Conservation (phyloP, 306 rosid species). For the Corylus heterophylla region DNA sequence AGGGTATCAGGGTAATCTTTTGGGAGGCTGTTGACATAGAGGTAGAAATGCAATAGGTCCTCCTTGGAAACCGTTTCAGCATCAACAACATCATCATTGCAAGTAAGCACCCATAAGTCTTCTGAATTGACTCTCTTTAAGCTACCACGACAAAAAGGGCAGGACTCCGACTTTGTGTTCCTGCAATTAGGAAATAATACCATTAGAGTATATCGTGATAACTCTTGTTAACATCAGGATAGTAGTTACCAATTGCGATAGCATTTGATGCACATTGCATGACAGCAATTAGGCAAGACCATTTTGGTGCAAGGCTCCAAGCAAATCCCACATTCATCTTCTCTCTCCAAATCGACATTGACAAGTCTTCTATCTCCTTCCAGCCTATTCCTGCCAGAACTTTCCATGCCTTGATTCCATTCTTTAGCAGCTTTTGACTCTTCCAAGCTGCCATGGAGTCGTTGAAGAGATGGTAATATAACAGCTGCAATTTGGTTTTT, state of each 20-base stretch:
- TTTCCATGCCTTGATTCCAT: constrained; percentile 44
- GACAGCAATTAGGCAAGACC: constrained; percentile 95
- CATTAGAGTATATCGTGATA: constrained; percentile 13
- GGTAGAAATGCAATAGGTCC: constrained; percentile 79
- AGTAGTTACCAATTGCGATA: constrained; percentile 86
- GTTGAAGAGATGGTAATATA: constrained; percentile 89
- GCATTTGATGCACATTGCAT: constrained; percentile 97
- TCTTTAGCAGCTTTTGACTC: constrained; percentile 49
- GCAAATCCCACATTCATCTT: constrained; percentile 97
- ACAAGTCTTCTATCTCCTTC: constrained; percentile 50
- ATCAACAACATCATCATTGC: constrained; percentile 87
- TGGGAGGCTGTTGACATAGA: constrained; percentile 82
- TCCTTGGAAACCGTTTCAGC: constrained; percentile 78
- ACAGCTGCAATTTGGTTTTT: constrained; percentile 55
- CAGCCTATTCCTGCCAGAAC: constrained; percentile 41
- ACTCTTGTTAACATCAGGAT: not conserved
- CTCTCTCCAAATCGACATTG: constrained; percentile 71
- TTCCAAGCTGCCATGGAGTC: constrained; percentile 74
- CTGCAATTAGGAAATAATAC: constrained; percentile 41
- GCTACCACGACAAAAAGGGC: constrained; percentile 95
- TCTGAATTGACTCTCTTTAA: constrained; percentile 91
- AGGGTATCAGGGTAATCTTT: constrained; percentile 92
- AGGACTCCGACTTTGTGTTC: constrained; percentile 80
- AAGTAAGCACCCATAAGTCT: constrained; percentile 94
- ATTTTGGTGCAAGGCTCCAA: constrained; percentile 93